These are phyloP conservation scores for Lomentospora prolificans DNA, from an alignment of 2,329 filamentous ascomycete genomes.

Conservation along the genomic window DNA sequence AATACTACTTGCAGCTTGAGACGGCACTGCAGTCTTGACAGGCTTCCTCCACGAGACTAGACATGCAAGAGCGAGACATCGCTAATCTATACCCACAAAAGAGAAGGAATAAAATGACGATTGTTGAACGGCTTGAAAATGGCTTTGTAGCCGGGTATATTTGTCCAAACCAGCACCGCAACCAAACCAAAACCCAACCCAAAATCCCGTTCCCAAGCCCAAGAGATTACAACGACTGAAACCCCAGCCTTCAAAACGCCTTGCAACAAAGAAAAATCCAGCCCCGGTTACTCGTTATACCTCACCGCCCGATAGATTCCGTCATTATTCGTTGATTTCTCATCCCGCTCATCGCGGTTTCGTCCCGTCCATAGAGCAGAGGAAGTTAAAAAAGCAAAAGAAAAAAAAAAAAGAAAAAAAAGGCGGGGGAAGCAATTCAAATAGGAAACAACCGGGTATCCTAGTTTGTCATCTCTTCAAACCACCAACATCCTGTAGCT, in stretches of 20 bases:
- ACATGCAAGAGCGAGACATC: too few relatives aligned
- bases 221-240: background rate
- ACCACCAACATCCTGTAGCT: conserved; percentile 5
- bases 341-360: background rate
- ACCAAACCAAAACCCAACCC: background rate
- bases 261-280: background rate
- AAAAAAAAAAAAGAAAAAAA: background rate
- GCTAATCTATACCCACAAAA: too few relatives aligned
- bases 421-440: background rate
- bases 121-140: too few relatives aligned
- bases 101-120: too few relatives aligned
- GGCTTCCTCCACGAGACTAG: too few relatives aligned
- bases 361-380: background rate
- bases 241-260: background rate
- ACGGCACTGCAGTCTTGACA: too few relatives aligned
- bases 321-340: background rate
- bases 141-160: conserved; percentile 3
- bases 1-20: too few relatives aligned
- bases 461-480: background rate
- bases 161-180: background rate
- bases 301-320: background rate
- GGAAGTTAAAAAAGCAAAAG: background rate
- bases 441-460: background rate
- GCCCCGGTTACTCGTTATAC: background rate
- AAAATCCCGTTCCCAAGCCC: background rate